These are phyloP conservation scores for Chytriomyces confervae DNA, from an alignment of 192 early-diverging fungal species.

Conservation along the genomic window DNA sequence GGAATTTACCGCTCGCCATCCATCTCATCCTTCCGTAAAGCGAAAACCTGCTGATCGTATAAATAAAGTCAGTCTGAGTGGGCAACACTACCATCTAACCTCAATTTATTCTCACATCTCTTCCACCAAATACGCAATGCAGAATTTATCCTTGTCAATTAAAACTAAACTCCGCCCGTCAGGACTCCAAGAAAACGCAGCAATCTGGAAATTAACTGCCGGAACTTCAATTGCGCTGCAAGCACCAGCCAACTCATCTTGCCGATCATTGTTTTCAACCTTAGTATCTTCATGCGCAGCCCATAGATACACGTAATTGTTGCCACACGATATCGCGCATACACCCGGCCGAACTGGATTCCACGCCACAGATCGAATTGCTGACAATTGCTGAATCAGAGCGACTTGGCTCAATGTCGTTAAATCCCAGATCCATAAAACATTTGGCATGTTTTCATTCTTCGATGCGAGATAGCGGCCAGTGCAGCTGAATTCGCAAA, in stretches of 20 bases:
- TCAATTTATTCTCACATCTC: too few species aligned
- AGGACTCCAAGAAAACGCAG: constrained; percentile 68
- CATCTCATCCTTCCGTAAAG: too few species aligned
- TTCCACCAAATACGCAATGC: constrained; percentile 59
- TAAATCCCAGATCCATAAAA: constrained; percentile 80
- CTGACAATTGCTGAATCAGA: constrained; percentile 63
- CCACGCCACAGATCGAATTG: constrained; percentile 68
- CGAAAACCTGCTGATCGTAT: too few species aligned
- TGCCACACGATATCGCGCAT: constrained; percentile 68
- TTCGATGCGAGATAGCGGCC: constrained; percentile 64
- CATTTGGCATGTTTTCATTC: constrained; percentile 79
- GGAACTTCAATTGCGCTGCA: constrained; percentile 62
- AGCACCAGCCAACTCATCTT: constrained; percentile 35
- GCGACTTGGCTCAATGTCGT: constrained; percentile 47
- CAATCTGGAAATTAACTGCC: constrained; percentile 68
- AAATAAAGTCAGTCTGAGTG: too few species aligned
- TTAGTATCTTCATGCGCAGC: too few species aligned
- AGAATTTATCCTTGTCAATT: constrained; percentile 79
- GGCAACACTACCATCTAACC: too few species aligned
- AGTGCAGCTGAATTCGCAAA: constrained; percentile 68
- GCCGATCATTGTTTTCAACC: too few species aligned
- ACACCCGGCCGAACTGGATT: constrained; percentile 64
- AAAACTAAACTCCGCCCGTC: constrained; percentile 72
- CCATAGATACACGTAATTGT: constrained; percentile 70
- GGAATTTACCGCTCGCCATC: too few species aligned